Evolutionary conservation across 2,329 filamentous ascomycete species (phyloP).

Genomic region (Xylaria multiplex): DNA sequence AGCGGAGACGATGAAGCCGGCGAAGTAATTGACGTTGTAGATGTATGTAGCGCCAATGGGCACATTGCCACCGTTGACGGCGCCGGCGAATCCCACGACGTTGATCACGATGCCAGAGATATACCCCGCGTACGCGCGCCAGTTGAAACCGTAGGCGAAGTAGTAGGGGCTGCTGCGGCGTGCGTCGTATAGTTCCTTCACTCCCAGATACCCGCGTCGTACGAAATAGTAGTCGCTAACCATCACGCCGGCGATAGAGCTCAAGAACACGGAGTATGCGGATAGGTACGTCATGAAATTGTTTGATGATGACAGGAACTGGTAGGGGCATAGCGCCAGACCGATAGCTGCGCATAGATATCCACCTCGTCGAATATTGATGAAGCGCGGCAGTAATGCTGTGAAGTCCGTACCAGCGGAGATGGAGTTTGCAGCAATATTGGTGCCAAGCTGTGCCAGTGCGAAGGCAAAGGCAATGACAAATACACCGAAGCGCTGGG

Average conservation of each 20-base stretch:
- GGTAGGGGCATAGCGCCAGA: constrained; percentile 88
- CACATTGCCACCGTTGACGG: constrained; percentile 71
- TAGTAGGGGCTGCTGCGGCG: constrained; percentile 76
- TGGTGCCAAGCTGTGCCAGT: constrained; percentile 84
- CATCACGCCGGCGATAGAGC: constrained; percentile 92
- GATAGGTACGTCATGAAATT: constrained; percentile 92
- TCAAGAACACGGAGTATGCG: constrained; percentile 93
- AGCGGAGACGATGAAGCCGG: constrained; percentile 78
- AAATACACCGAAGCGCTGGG: constrained; percentile 78
- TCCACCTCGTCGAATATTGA: constrained; percentile 87
- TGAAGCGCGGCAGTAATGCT: constrained; percentile 78
- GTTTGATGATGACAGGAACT: constrained; percentile 77
- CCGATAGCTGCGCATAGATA: constrained; percentile 85
- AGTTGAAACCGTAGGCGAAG: constrained; percentile 78
- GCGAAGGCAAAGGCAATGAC: constrained; percentile 76
- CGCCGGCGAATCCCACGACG: constrained; percentile 89
- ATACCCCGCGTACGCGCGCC: constrained; percentile 86
- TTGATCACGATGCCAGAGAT: constrained; percentile 87
- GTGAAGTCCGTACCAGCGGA: constrained; percentile 86
- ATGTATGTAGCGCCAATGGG: constrained; percentile 84
- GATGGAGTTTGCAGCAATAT: constrained; percentile 87
- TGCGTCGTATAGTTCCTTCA: constrained; percentile 81
- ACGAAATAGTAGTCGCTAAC: constrained; percentile 88
- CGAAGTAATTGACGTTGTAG: constrained; percentile 92
- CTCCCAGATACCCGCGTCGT: constrained; percentile 80